Evolutionary conservation across 2,329 filamentous ascomycete genomes (phyloP).

Genomic region (Xylaria sp.): DNA sequence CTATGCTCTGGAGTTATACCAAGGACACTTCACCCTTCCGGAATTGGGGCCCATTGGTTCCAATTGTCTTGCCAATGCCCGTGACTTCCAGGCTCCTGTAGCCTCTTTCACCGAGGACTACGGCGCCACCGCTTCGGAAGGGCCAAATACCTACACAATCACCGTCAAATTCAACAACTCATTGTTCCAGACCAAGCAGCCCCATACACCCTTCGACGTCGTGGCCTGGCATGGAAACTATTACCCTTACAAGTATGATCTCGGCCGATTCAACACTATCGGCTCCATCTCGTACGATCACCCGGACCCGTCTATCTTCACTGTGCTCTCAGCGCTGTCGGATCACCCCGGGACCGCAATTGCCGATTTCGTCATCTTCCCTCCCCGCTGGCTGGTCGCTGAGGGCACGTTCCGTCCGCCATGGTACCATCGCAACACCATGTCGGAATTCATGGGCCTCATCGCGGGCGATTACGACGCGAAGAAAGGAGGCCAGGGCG

Average conservation of each 20-base stretch:
- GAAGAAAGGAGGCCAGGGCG: constrained; percentile 58
- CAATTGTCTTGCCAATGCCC: constrained; percentile 69
- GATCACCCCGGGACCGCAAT: constrained; percentile 64
- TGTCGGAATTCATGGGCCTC: constrained; percentile 64
- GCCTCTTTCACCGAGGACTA: constrained; percentile 68
- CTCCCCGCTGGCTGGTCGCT: constrained; percentile 68
- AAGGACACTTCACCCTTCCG: constrained; percentile 70
- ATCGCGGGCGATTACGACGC: constrained; percentile 62
- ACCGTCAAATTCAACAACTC: constrained; percentile 70
- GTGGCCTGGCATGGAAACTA: constrained; percentile 79
- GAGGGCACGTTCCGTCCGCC: constrained; percentile 70
- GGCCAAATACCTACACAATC: constrained; percentile 55
- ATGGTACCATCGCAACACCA: constrained; percentile 69
- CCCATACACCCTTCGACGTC: constrained; percentile 74
- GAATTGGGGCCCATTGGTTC: constrained; percentile 72
- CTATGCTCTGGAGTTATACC: constrained; percentile 73
- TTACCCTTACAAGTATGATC: constrained; percentile 76
- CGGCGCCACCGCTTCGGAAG: constrained; percentile 48
- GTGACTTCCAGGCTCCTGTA: constrained; percentile 73
- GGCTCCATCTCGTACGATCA: constrained; percentile 75
- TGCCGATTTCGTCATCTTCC: constrained; percentile 72
- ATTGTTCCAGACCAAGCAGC: constrained; percentile 68
- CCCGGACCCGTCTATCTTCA: constrained; percentile 75
- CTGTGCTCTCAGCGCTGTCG: constrained; percentile 65
- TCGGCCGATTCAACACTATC: constrained; percentile 74